A percentile compares a stretch with the other conserved stretches of the same genome.
Conservation (phyloP, 2,329 filamentous ascomycete genomes). For the Colletotrichum nymphaeae region DNA sequence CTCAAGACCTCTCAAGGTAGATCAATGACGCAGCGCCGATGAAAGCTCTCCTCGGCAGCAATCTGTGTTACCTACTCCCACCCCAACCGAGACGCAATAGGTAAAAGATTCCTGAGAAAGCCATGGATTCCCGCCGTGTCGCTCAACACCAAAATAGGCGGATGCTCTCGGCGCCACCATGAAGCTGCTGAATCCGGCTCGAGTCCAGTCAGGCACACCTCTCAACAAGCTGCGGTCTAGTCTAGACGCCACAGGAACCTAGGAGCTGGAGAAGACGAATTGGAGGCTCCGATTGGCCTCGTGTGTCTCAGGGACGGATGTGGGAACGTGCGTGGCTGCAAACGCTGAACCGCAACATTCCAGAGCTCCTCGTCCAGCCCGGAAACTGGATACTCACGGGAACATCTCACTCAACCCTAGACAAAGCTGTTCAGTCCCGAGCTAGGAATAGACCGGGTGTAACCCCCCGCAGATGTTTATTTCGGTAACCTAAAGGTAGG, state of each 20-base stretch:
- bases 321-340: conserved; percentile 22
- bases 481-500: neutral
- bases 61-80: neutral
- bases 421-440: neutral
- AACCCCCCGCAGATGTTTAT: neutral
- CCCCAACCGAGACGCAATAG: neutral
- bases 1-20: neutral
- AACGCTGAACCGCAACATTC: conserved; percentile 23
- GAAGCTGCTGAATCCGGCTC: conserved; percentile 21
- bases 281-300: neutral
- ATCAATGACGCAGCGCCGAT: neutral
- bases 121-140: neutral
- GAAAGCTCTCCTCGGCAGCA: neutral
- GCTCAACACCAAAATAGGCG: neutral
- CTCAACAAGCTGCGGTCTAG: conserved; percentile 7
- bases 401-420: neutral
- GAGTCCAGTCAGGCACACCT: conserved; percentile 2
- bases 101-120: neutral
- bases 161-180: conserved; percentile 6
- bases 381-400: conserved; percentile 1
- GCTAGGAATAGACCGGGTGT: neutral
- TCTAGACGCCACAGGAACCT: neutral
- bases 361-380: neutral
- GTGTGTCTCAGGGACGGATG: conserved; percentile 17
- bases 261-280: neutral